Evolutionary conservation across 352 stramenopile genomes (phyloP), one percentile per base, ranked within the genome.

Genomic region (Blastocystis sp.): DNA sequence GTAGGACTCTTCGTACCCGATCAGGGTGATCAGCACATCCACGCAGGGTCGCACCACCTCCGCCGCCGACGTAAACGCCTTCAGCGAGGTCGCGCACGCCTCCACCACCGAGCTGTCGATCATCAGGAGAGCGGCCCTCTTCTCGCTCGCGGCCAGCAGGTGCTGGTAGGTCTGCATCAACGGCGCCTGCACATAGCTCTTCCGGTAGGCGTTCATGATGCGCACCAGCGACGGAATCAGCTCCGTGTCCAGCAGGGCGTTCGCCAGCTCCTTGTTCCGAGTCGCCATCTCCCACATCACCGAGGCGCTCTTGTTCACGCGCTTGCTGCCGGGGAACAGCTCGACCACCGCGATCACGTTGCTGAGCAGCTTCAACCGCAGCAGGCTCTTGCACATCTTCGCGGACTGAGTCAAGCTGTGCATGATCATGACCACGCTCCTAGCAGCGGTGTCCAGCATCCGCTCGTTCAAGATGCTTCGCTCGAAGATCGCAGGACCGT

Each of bases 221-320:
- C 73, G 73, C 50, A 85, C 73, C 73, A 85, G 56, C 34, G 45
- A 53, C 26, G 20, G 13, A 24, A 85, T 68, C 39, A 85, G 30
- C 34, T 47, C 24, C 39, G 73, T 85, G 16, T 66, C 13, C 47
- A 85, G 73, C n/a, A 85, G 56, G 53, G 68, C 53, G n/a, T 59
- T 34, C 37, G 43, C 54, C 73, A 85, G 34, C 18, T 39, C 73
- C 73, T 66, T 39, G 73, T 85, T 85, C 0, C 73, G 73, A 11
- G 73, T 66, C 47, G 55, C 47, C 73, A 85, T 85, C 73, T 85
- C 73, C 73, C 73, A 85, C 73, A 85, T 85, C 73, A 45, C 5
- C 54, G 73, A 50, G 26, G 73, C 73, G 55, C 47, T 20, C 73
- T 85, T 85, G 56, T 85, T 85, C n/a, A 85, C 73, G 56, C 47